Base-by-base conservation (phyloP, 2,329 filamentous ascomycete genomes). In the Claviceps sp. region DNA sequence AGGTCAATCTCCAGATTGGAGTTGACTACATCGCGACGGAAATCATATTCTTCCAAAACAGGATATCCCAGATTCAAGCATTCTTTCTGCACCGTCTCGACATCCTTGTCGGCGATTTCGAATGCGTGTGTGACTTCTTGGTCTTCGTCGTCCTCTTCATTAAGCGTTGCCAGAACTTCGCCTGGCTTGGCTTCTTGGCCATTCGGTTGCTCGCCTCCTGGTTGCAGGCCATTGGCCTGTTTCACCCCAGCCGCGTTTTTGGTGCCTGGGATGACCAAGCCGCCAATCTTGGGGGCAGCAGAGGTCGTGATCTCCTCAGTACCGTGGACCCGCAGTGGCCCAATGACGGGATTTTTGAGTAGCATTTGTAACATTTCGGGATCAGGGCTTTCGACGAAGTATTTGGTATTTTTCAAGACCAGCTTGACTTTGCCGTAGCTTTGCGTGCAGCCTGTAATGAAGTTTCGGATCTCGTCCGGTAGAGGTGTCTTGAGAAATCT, bases 381-480 rank as follows among this genome's bases (percentile, higher is more conserved):
- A 66, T 97, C 91, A 20, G 86, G 84, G 61, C 87, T 96, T 69
- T 98, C 93, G 55, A 97, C 83, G 60, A 86, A 96, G 67, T 95
- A 96, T 58, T 88, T 86, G 56, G 91, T 97, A 61, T 96, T 86
- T 67, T 95, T 95, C 56, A 97, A 69, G 45, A 97, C 93, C 50
- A 97, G 79, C 67, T 95, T 93, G 52, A 96, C 89, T 68, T 96
- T 97, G 57, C 93, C 93, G 64, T 93, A 97, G 50, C 87, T 93
- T 57, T 87, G 83, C 5, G 89, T 95, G 56, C 88, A 93, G 55
- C 82, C 82, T 26, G 69, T 71, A 58, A 91, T 91, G 65, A 91
- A 96, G 8, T 80, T 73, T 55, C 83, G 79, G 55, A 97, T 86
- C 47, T 82, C 79, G n/a, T 86, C 78, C 0, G 91, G 89, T 13